phyloP scores from a whole-genome alignment of 164 flowering plant species.

The Aristolochia fimbriata region DNA sequence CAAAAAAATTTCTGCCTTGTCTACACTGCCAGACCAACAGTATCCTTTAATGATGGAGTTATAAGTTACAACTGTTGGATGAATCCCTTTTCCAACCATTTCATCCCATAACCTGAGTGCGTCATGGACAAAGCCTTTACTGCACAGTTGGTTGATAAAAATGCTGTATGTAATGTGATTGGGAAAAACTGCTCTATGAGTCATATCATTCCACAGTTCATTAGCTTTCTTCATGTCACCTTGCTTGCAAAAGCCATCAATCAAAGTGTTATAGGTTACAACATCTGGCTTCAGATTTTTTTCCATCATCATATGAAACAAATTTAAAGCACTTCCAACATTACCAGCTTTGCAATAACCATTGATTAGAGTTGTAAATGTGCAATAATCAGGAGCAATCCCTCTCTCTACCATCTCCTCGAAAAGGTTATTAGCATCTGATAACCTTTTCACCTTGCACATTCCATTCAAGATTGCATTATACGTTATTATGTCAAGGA shows the following conservation, averaged over 20 bases:
- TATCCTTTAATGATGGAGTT: constrained; percentile 71
- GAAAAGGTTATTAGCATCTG: constrained; percentile 59
- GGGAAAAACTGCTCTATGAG: constrained; percentile 33
- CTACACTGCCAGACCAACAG: constrained; percentile 50
- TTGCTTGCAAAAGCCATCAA: constrained; percentile 73
- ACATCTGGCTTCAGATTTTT: constrained; percentile 63
- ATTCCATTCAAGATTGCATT: constrained; percentile 75
- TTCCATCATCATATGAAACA: constrained; percentile 56
- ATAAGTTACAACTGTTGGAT: constrained; percentile 56
- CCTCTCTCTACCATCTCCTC: constrained; percentile 72
- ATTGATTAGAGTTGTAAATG: constrained; percentile 68
- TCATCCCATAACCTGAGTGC: constrained; percentile 79
- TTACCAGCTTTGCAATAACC: constrained; percentile 62
- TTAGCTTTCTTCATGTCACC: constrained; percentile 63
- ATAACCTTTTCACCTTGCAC: constrained; percentile 59
- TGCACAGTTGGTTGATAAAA: constrained; percentile 62
- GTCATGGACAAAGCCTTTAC: constrained; percentile 35
- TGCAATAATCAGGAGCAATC: constrained; percentile 58
- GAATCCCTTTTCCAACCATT: constrained; percentile 57
- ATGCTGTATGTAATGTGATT: constrained; percentile 59
- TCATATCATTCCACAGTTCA: constrained; percentile 59
- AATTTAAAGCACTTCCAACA: constrained; percentile 38
- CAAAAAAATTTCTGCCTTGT: constrained; percentile 46
- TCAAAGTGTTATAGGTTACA: constrained; percentile 65
- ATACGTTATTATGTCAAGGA: constrained; percentile 64